Base-by-base conservation (phyloP, 257 asterid species). In the Gentiana macrophylla region DNA sequence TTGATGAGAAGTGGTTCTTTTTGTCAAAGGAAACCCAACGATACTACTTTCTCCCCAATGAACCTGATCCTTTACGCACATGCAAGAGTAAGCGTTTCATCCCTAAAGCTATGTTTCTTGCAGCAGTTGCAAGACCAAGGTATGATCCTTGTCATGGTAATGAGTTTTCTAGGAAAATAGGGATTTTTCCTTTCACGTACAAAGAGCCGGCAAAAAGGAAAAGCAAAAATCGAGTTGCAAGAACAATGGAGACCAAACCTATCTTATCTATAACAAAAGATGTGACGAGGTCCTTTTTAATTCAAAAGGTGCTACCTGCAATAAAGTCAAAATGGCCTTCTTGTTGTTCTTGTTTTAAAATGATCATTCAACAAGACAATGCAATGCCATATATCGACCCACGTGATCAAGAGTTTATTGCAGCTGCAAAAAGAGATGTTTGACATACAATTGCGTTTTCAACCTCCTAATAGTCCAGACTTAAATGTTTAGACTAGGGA, bases 1-100 rank as follows among this genome's bases (percentile, higher is more conserved):
- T 67, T 41, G 61, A 67, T 67, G 71, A 67, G 12, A 67, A 67
- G 37, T 59, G 41, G 66, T 59, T 67, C 50, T 48, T 52, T n/a
- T 59, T 67, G 71, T 8, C 47, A 10, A 34, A 12, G 3, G 5
- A 8, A 52, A 24, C 11, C 32, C 2, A 34, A 15, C 4, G 33
- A 4, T 24, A 52, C 8, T 24, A 24, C 11, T 6, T 52, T 1
- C 12, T 52, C 3, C 38, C 36, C 1, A 12, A 24, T 6, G 38
- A 52, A 52, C 12, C 6, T 7, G 56, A 52, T 1, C 36, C 56
- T 7, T 3, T 24, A 32, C 38, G 35, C 6, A 4, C 56, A 0
- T 34, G 58, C 24, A 34, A 35, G 4, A 53, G 32, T 6, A 53
- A 53, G 12, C 8, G 12, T 53, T 35, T 53, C 46, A 35, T 53